A percentile compares a stretch with the other conserved stretches of the same genome.
Evolutionary conservation across 345 rosid genomes (phyloP).

Genomic region (Toxicodendron radicans): DNA sequence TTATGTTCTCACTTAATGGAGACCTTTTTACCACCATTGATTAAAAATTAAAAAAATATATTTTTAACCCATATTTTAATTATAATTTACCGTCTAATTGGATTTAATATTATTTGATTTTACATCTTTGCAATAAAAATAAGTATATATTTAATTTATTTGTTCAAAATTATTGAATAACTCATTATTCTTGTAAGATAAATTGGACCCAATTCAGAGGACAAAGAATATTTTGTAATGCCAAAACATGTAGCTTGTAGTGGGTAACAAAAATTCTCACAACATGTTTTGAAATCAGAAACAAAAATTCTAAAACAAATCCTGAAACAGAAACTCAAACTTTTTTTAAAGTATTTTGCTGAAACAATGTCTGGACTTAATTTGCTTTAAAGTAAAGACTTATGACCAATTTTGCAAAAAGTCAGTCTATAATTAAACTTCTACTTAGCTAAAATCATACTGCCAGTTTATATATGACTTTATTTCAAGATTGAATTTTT

Average conservation of each 20-base stretch:
- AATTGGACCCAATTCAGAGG: neutral
- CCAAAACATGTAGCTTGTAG: neutral
- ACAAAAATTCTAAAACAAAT: slow-evolving; percentile 9
- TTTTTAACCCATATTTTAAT: too few relatives aligned
- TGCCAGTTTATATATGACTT: too few relatives aligned
- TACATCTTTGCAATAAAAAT: too few relatives aligned
- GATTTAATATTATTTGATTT: too few relatives aligned
- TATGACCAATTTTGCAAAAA: too few relatives aligned
- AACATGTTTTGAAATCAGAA: neutral
- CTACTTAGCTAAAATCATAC: neutral
- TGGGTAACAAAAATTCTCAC: neutral
- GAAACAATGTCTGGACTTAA: neutral
- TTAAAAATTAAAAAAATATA: too few relatives aligned
- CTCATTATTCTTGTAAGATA: neutral
- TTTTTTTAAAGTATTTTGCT: neutral
- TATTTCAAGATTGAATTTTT: too few relatives aligned
- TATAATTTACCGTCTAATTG: too few relatives aligned
- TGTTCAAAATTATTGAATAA: neutral
- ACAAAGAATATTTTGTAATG: neutral
- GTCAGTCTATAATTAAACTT: neutral
- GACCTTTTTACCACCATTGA: too few relatives aligned
- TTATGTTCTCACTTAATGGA: too few relatives aligned
- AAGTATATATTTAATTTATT: too few relatives aligned
- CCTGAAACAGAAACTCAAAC: neutral
- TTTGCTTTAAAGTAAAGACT: neutral